These are phyloP conservation scores for Meredithiella fracta DNA, from an alignment of 2,329 filamentous ascomycete species.

Conservation along the genomic window DNA sequence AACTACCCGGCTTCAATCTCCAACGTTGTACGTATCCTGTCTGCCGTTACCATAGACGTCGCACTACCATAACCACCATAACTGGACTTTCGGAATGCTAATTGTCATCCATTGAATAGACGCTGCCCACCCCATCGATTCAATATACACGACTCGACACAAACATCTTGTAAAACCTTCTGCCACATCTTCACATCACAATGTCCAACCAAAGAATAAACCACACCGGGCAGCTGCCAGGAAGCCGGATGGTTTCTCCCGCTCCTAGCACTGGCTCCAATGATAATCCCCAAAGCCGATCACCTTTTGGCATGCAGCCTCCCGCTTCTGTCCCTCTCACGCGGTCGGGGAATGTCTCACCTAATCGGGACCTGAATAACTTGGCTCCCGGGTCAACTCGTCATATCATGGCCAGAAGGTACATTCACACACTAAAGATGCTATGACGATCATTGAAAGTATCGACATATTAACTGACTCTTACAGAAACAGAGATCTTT, in stretches of 20 bases:
- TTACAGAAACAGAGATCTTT: slow-evolving; percentile 79
- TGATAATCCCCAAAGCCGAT: slow-evolving; percentile 51
- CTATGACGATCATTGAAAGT: not conserved
- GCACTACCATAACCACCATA: too few species aligned
- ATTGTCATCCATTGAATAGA: too few species aligned
- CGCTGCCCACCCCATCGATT: too few species aligned
- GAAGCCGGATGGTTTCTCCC: slow-evolving; percentile 60
- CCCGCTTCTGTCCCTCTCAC: slow-evolving; percentile 43
- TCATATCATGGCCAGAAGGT: slow-evolving; percentile 78
- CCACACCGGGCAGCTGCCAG: slow-evolving; percentile 62
- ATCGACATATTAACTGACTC: not conserved
- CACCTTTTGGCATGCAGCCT: slow-evolving; percentile 54
- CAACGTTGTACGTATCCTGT: too few species aligned
- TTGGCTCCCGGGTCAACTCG: slow-evolving; percentile 40
- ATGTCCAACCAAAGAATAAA: slow-evolving; percentile 30
- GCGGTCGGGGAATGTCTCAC: slow-evolving; percentile 83
- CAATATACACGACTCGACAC: not conserved
- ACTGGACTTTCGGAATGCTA: too few species aligned
- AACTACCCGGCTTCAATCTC: too few species aligned
- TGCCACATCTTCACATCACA: not conserved
- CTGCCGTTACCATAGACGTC: too few species aligned
- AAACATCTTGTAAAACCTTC: not conserved
- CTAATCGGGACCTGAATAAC: slow-evolving; percentile 65
- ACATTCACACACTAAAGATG: slow-evolving; percentile 23
- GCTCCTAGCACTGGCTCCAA: slow-evolving; percentile 66